Conservation (phyloP, 805 yeast species). For the Henningerozyma blattae region DNA sequence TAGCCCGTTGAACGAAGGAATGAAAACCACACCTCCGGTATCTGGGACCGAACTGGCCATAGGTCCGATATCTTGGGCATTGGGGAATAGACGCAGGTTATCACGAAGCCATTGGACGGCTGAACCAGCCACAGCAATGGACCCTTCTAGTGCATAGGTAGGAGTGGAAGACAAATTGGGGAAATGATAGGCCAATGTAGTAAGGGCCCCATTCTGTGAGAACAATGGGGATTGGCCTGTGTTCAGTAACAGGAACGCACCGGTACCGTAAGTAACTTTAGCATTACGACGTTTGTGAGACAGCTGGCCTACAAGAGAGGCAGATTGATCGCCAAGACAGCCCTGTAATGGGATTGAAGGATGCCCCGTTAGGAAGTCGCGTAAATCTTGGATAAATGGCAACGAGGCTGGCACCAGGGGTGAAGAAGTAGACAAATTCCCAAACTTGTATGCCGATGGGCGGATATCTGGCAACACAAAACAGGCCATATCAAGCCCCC, state of each 20-base stretch:
- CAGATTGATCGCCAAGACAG: slow-evolving; percentile 88
- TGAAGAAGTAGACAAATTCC: slow-evolving; percentile 35
- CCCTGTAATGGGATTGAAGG: slow-evolving; percentile 70
- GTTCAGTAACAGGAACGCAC: slow-evolving; percentile 81
- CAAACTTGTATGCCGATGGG: slow-evolving; percentile 69
- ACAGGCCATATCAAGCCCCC: slow-evolving; percentile 62
- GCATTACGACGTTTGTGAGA: slow-evolving; percentile 79
- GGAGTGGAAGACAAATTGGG: slow-evolving; percentile 50
- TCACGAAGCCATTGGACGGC: slow-evolving; percentile 91
- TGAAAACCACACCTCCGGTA: slow-evolving; percentile 87
- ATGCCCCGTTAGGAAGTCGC: slow-evolving; percentile 12
- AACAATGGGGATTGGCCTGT: slow-evolving; percentile 66
- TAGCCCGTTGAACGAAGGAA: slow-evolving; percentile 88
- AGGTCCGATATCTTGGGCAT: slow-evolving; percentile 82
- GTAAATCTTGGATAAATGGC: neutral
- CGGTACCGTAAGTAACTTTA: slow-evolving; percentile 94
- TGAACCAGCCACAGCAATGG: slow-evolving; percentile 92
- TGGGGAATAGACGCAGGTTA: slow-evolving; percentile 69
- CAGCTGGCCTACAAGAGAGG: slow-evolving; percentile 86
- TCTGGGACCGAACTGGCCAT: slow-evolving; percentile 71
- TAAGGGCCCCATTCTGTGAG: slow-evolving; percentile 70
- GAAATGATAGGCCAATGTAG: slow-evolving; percentile 87
- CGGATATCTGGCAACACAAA: slow-evolving; percentile 65
- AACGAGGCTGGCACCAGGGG: slow-evolving; percentile 27
- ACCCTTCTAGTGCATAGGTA: slow-evolving; percentile 86